phyloP scores from a whole-genome alignment of 164 flowering plant genomes.

The Sextonia rubra region DNA sequence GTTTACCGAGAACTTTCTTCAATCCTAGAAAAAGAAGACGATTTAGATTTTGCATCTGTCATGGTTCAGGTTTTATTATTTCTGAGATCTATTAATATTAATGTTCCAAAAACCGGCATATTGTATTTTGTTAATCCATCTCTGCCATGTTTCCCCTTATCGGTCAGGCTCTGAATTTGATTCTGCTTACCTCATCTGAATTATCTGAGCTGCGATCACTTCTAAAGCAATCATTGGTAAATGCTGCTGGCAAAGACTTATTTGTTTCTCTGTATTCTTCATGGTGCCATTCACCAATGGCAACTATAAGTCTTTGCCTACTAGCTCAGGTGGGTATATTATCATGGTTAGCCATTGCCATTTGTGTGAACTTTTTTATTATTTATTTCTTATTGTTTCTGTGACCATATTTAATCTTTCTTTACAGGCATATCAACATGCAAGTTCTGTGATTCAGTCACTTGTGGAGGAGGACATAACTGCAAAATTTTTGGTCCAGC shows the following conservation, averaged over 20 bases:
- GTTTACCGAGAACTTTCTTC: slow-evolving; percentile 80
- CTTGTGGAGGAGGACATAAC: slow-evolving; percentile 89
- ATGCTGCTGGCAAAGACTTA: slow-evolving; percentile 72
- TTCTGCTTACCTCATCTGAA: slow-evolving; percentile 87
- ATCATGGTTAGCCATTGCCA: background rate
- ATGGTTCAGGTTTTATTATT: slow-evolving; percentile 83
- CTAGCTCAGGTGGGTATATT: slow-evolving; percentile 67
- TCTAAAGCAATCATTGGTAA: slow-evolving; percentile 67
- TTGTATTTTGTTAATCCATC: background rate
- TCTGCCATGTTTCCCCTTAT: slow-evolving; percentile 3
- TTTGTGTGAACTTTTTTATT: no score
- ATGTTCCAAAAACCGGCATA: no score
- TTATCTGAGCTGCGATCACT: slow-evolving; percentile 69
- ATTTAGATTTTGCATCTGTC: slow-evolving; percentile 80
- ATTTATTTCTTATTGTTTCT: background rate
- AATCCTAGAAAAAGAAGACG: slow-evolving; percentile 76
- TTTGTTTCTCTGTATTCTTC: slow-evolving; percentile 83
- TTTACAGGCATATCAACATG: slow-evolving; percentile 83
- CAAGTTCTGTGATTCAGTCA: slow-evolving; percentile 77
- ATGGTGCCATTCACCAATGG: slow-evolving; percentile 97
- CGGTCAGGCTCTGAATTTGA: slow-evolving; percentile 89
- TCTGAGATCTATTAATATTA: background rate
- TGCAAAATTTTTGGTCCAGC: slow-evolving; percentile 86
- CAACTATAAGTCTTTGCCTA: slow-evolving; percentile 88
- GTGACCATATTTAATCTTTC: slow-evolving; percentile 1